Evolutionary conservation across 768 basidiomycete species (phyloP), one percentile per base, ranked within the genome.

Genomic region (Suillus hirtellus): DNA sequence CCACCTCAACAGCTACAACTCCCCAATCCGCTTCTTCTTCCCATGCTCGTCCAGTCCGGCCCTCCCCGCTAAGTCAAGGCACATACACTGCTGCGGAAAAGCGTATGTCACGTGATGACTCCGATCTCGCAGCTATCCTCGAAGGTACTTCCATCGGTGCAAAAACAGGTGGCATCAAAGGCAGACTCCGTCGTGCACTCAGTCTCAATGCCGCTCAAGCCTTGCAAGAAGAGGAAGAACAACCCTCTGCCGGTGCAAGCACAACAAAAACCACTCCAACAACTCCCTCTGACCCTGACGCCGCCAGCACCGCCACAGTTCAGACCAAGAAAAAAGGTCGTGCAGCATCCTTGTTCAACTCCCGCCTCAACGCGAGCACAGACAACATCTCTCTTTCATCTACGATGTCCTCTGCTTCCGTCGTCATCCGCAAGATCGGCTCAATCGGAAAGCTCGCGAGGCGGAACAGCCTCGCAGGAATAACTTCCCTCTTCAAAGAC

Each of bases 381-480:
- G 95, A 96, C 76, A 97, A 96, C 75, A 96, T 99, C 67, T 97
- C 95, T 34, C 84, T 99, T 44, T 92, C 90, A 21, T 95, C 93
- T 9, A 97, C 96, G 52, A 96, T 97, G 69, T 93, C 90, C 66
- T 93, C 91, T 59, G 96, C 96, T 24, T 94, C 92, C 50, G 90
- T 98, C 74, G 96, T 99, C 86, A 96, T 97, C 70, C 86, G 96
- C 67, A 99, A 97, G 79, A 87, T 99, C 54, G 92, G 96, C 3
- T 88, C 88, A 44, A 89, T 97, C 77, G 93, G 93, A 38, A 93
- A 92, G 76, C 83, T 97, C 17, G 93, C 94, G 10, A 79, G 95
- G 59, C 82, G 95, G 50, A 96, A 96, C 72, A 94, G 92, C 43
- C 78, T 98, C 46, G 90, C 92, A 60, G 91, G 94, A 35, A 95